Conservation (phyloP, 345 rosid genomes). For the Punica granatum region DNA sequence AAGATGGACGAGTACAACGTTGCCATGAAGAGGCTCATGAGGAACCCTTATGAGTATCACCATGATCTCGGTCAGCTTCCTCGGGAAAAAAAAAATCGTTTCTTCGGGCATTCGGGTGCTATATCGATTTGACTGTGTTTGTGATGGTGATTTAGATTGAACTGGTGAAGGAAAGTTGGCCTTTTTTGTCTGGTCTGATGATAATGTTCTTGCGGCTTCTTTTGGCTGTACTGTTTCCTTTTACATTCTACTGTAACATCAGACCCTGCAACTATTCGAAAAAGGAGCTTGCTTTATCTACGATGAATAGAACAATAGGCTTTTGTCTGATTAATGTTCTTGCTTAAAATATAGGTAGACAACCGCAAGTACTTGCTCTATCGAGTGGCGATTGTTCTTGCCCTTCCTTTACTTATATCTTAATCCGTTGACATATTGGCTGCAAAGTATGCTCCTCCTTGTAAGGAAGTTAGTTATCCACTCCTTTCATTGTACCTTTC, state of each 20-base stretch:
- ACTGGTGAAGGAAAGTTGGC: not conserved
- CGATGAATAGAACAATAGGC: not conserved
- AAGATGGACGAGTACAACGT: constrained; percentile 63
- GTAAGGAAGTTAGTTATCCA: not conserved
- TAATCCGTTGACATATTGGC: not conserved
- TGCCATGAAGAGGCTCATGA: constrained; percentile 88
- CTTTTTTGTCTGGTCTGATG: not conserved
- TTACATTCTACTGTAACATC: not conserved
- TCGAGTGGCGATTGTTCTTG: not conserved
- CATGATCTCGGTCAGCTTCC: constrained; percentile 67
- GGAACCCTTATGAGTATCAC: constrained; percentile 86
- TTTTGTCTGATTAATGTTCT: not conserved
- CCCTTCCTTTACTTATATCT: not conserved
- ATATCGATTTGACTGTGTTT: not conserved
- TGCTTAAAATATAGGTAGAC: not conserved
- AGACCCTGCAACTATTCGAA: not conserved
- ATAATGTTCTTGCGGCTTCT: not conserved
- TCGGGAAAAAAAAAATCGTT: not conserved
- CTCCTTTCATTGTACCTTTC: not conserved
- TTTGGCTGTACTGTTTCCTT: not conserved
- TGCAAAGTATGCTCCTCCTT: not conserved
- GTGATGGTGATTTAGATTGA: not conserved
- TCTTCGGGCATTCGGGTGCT: not conserved
- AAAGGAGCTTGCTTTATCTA: not conserved
- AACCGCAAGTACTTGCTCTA: not conserved